phyloP scores from a whole-genome alignment of 805 yeast genomes.

The Metschnikowia proteae region DNA sequence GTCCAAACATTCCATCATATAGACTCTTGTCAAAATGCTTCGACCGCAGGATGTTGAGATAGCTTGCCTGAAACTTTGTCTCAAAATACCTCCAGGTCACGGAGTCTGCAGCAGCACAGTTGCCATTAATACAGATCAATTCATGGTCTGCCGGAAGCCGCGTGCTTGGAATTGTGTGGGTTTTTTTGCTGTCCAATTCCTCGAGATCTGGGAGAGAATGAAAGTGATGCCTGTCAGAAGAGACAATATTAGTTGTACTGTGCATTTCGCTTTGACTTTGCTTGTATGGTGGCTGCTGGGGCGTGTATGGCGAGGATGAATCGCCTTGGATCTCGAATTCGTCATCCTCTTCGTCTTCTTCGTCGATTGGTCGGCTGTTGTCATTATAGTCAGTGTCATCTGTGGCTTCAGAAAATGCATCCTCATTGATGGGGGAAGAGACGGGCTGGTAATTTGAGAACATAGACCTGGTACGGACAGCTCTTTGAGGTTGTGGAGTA shows the following conservation, averaged over 20 bases:
- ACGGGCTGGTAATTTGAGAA: constrained; percentile 28
- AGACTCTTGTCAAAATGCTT: constrained; percentile 36
- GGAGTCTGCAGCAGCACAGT: constrained; percentile 37
- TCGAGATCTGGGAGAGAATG: constrained; percentile 43
- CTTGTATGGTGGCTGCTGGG: constrained; percentile 39
- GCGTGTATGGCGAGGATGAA: constrained; percentile 38
- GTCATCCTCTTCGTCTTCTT: constrained; percentile 26
- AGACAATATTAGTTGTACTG: constrained; percentile 8
- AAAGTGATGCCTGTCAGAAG: constrained; percentile 22
- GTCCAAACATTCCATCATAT: constrained; percentile 47
- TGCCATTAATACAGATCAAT: constrained; percentile 37
- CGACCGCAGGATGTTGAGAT: constrained; percentile 36
- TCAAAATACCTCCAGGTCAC: constrained; percentile 45
- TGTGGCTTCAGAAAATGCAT: constrained; percentile 30
- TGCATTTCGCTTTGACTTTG: constrained; percentile 9
- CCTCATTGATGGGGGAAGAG: constrained; percentile 44
- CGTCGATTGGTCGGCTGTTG: constrained; percentile 15
- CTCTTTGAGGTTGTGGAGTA: constrained; percentile 30
- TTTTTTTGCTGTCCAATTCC: constrained; percentile 41
- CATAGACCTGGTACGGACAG: constrained; percentile 44
- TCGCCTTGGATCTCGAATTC: constrained; percentile 27
- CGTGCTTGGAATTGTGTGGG: constrained; percentile 37
- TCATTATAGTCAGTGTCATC: constrained; percentile 39
- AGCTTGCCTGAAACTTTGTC: constrained; percentile 33
- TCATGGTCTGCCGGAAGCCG: constrained; percentile 40